Conservation (phyloP, 257 asterid genomes). For the Fraxinus quadrangulata region DNA sequence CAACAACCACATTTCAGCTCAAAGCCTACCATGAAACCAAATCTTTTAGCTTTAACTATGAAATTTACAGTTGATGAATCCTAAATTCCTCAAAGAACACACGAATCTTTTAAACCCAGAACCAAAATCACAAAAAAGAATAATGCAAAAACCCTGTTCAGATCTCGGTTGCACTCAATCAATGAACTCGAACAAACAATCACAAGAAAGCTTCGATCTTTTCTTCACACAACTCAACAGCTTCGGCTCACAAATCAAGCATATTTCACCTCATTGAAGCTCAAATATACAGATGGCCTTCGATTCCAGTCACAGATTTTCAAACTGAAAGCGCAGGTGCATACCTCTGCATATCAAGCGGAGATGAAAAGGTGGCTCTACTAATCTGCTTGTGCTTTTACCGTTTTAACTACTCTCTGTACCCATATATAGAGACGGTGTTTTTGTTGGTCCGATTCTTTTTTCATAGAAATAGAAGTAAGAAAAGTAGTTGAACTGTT, state of each 20-base stretch:
- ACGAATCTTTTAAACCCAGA: background rate
- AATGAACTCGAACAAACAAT: background rate
- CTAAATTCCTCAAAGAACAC: background rate
- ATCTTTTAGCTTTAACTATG: slow-evolving; percentile 6
- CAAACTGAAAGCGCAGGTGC: slow-evolving; percentile 28
- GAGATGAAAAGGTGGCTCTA: slow-evolving; percentile 27
- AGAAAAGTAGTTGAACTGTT: no score
- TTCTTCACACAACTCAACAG: slow-evolving; percentile 17
- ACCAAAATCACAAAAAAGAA: background rate
- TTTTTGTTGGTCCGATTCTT: no score
- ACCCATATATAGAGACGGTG: background rate
- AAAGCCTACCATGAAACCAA: background rate
- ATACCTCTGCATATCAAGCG: slow-evolving; percentile 27
- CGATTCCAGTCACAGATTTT: slow-evolving; percentile 19
- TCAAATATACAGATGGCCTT: slow-evolving; percentile 25
- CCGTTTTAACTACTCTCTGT: slow-evolving; percentile 7
- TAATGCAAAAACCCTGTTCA: slow-evolving; percentile 22
- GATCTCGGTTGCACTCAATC: slow-evolving; percentile 44
- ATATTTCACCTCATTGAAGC: slow-evolving; percentile 16
- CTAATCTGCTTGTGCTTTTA: slow-evolving; percentile 20
- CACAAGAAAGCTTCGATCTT: slow-evolving; percentile 14
- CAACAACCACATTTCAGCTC: slow-evolving; percentile 29
- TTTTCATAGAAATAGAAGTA: no score
- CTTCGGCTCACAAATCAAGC: slow-evolving; percentile 5
- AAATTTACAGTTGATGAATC: background rate